A percentile compares a stretch with the other conserved stretches of the same genome.
Conservation (phyloP, 768 basidiomycete genomes). For the Tephrocybe sp. region DNA sequence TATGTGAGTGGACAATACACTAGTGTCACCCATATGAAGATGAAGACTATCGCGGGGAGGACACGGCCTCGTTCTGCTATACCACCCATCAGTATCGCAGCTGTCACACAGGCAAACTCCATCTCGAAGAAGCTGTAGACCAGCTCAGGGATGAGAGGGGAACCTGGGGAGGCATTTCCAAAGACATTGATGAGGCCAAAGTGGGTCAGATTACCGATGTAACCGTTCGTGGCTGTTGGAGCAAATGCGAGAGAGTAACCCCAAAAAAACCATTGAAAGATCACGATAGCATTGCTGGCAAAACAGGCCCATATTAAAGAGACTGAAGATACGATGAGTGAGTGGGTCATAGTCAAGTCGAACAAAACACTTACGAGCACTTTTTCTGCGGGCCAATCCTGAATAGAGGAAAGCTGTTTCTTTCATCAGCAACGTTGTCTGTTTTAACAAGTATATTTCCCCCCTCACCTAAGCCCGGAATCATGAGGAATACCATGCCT, state of each 20-base stretch:
- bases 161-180: constrained; percentile 72
- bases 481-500: constrained; percentile 75
- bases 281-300: constrained; percentile 71
- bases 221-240: constrained; percentile 68
- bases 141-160: constrained; percentile 77
- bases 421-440: neutral
- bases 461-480: constrained; percentile 64
- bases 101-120: constrained; percentile 84
- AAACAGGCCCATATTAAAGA: constrained; percentile 76
- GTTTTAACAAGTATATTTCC: neutral
- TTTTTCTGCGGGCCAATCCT: constrained; percentile 68
- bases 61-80: constrained; percentile 87
- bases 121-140: constrained; percentile 87
- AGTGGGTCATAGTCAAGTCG: neutral
- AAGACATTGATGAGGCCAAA: constrained; percentile 77
- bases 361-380: constrained; percentile 40
- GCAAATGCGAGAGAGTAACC: constrained; percentile 83
- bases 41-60: constrained; percentile 77
- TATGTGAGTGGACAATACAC: constrained; percentile 88
- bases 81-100: constrained; percentile 74
- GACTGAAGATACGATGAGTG: constrained; percentile 32
- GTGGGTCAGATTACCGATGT: constrained; percentile 77
- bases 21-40: constrained; percentile 82
- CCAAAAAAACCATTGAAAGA: constrained; percentile 78
- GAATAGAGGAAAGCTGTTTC: constrained; percentile 68